Evolutionary conservation across 495 filamentous ascomycete genomes (phyloP), one percentile per base, ranked within the genome.

Genomic region (Aspergillus olivimuriae): DNA sequence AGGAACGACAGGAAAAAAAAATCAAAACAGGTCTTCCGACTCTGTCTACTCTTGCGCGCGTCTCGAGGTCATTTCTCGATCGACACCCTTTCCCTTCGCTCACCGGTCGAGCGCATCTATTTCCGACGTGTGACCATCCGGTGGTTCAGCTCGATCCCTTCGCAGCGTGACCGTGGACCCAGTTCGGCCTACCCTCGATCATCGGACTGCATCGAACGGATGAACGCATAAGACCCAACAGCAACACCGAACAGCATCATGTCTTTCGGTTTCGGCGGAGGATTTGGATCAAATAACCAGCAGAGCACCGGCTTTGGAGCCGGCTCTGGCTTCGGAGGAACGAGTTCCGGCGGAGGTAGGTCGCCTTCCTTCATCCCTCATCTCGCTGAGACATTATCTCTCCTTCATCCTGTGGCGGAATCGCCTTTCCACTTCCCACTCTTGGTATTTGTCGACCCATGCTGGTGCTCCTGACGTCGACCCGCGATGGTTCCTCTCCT

Each of bases 251-350:
- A 43, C 53, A 57, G 53, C 57, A 64, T 55, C 43, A 74, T 73
- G 68, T 69, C 68, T 56, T 70, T 71, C 60, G 65, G 61, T n/a
- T n/a, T n/a, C 50, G 61, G 61, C 47, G 72, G 68, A 61, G 76
- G 75, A 54, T 84, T 84, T 61, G 80, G 81, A 56, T 69, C 76
- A 52, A 77, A 71, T 48, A 78, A 78, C 55, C 73, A 77, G 58
- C 67, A 74, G 47, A 72, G 69, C 41, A 69, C 69, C 48, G 75
- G 70, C 43, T 77, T 74, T 56, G 68, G 70, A 33, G 48, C 60
- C 17, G 58, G 58, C 50, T 55, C 63, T 57, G 63, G 58, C 23
- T 65, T 63, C 46, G 67, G 68, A 49, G 47, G 58, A 49, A 56
- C 59, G 39, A 57, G 55, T 51, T 60, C 66, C 57, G 51, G 58